phyloP scores from a whole-genome alignment of 2,329 filamentous ascomycete genomes.

The Dactylellina leptospora region DNA sequence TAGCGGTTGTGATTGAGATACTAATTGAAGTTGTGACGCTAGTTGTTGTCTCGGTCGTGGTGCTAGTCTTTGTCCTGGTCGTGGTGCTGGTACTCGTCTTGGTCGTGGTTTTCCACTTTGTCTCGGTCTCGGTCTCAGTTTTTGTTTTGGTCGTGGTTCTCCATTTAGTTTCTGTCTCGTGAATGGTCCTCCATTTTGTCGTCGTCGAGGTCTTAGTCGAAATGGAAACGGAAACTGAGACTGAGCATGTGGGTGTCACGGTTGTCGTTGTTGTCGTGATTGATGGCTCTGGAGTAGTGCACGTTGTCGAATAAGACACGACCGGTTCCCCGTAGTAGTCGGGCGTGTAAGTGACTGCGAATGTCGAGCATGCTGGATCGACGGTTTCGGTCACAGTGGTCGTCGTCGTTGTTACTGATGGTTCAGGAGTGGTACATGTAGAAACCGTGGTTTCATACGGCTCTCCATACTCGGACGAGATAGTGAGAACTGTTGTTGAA shows the following conservation, averaged over 20 bases:
- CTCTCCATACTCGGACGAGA: background rate
- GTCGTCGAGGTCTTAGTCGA: background rate
- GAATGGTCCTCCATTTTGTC: slow-evolving; percentile 11
- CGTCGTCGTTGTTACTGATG: background rate
- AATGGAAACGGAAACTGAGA: slow-evolving; percentile 8
- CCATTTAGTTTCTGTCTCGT: slow-evolving; percentile 13
- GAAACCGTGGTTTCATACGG: background rate
- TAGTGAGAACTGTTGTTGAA: background rate
- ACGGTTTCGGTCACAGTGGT: background rate
- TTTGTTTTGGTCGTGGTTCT: slow-evolving; percentile 18
- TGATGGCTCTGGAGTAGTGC: background rate
- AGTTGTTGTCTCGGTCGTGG: slow-evolving; percentile 8
- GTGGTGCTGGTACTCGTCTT: slow-evolving; percentile 5
- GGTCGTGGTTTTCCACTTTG: slow-evolving; percentile 7
- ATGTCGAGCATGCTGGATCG: no score
- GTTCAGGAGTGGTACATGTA: background rate
- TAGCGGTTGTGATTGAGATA: slow-evolving; percentile 11
- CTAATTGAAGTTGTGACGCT: slow-evolving; percentile 11
- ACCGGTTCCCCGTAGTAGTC: background rate
- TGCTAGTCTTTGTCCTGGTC: slow-evolving; percentile 14
- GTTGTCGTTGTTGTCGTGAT: no score
- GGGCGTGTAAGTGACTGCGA: no score
- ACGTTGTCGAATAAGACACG: background rate
- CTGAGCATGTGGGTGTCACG: no score
- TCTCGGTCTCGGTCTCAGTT: slow-evolving; percentile 8